phyloP scores from a whole-genome alignment of 768 basidiomycete genomes.

The Lactarius deliciosus region DNA sequence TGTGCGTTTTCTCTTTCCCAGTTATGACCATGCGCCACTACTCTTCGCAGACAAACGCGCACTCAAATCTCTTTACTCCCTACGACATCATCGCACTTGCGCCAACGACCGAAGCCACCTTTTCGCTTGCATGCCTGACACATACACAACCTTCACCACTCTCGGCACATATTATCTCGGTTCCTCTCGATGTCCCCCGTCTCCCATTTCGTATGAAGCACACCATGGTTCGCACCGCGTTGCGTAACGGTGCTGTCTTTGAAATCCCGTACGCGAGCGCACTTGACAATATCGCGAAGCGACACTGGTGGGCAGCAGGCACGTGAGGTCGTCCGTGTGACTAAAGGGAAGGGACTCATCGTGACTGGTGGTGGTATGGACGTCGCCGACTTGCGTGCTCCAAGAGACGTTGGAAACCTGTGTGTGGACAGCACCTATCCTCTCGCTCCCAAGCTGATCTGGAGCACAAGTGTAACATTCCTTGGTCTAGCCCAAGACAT shows the following conservation, averaged over 20 bases:
- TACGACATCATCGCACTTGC: conserved; percentile 79
- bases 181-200: conserved; percentile 75
- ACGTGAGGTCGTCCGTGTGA: conserved; percentile 73
- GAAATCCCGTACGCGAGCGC: conserved; percentile 80
- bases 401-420: conserved; percentile 77
- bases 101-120: conserved; percentile 69
- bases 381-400: conserved; percentile 64
- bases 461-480: conserved; percentile 52
- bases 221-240: conserved; percentile 75
- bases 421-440: conserved; percentile 32
- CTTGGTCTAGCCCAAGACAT: conserved; percentile 68
- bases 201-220: conserved; percentile 82
- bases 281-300: conserved; percentile 57
- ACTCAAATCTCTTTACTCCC: conserved; percentile 53
- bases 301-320: conserved; percentile 86
- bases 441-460: neutral
- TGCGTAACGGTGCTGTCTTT: conserved; percentile 80
- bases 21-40: neutral
- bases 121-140: conserved; percentile 78
- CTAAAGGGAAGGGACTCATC: conserved; percentile 75
- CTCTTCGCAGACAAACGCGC: conserved; percentile 64
- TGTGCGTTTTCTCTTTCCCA: conserved; percentile 42
- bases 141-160: conserved; percentile 72
- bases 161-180: conserved; percentile 77
- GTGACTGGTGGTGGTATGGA: conserved; percentile 66